These are phyloP conservation scores for Glycine soja DNA, from an alignment of 306 rosid genomes.

Conservation along the genomic window DNA sequence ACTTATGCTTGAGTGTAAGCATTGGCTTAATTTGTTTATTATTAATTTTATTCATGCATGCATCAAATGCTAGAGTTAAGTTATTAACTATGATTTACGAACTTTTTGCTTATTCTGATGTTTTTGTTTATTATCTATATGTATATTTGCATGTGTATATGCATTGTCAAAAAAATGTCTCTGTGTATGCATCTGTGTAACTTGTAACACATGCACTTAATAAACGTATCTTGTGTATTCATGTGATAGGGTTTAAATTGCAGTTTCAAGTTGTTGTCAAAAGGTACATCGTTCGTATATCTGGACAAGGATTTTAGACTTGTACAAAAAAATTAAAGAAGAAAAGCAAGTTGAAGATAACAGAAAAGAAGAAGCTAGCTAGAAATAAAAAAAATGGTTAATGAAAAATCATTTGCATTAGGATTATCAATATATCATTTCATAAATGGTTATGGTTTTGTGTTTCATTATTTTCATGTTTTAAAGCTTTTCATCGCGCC, in stretches of 20 bases:
- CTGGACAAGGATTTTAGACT: conserved; percentile 2
- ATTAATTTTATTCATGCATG: conserved; percentile 38
- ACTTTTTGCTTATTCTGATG: conserved; percentile 9
- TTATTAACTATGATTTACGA: not conserved
- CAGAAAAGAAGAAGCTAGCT: not conserved
- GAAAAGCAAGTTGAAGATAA: not conserved
- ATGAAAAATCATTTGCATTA: not conserved
- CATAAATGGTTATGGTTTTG: not conserved
- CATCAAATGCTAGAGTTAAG: conserved; percentile 40
- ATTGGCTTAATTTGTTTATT: conserved; percentile 34
- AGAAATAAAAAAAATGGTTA: not conserved
- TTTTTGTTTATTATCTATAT: conserved; percentile 1
- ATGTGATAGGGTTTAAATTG: not conserved
- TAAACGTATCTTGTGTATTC: not conserved
- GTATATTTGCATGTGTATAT: no score
- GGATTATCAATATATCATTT: not conserved
- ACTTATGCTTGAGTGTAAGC: conserved; percentile 25
- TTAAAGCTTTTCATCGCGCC: not conserved
- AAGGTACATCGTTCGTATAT: not conserved
- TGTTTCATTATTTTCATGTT: not conserved
- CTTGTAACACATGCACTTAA: not conserved
- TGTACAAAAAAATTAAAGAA: not conserved
- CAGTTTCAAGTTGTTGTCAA: not conserved
- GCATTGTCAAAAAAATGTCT: no score
- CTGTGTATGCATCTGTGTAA: not conserved